phyloP scores from a whole-genome alignment of 164 flowering plant genomes.

The Cinnamomum micranthum region DNA sequence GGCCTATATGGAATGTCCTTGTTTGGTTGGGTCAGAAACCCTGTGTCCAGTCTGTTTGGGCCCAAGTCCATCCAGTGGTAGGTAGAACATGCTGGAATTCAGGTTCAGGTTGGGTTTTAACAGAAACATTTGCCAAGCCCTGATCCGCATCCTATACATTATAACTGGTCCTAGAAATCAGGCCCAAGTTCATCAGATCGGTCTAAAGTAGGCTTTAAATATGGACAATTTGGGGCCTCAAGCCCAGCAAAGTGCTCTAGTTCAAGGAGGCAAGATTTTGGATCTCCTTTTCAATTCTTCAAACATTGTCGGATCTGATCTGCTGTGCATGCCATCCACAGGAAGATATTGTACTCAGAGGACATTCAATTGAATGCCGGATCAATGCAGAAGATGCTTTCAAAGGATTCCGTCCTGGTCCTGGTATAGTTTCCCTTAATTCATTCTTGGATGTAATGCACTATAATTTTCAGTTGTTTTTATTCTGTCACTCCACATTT shows the following conservation, averaged over 20 bases:
- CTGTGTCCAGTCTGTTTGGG: neutral
- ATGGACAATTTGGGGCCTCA: too few species aligned
- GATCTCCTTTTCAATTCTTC: neutral
- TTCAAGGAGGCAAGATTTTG: too few species aligned
- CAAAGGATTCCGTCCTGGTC: slow-evolving; percentile 93
- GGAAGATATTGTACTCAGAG: slow-evolving; percentile 97
- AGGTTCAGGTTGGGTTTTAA: too few species aligned
- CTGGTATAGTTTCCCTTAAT: slow-evolving; percentile 46
- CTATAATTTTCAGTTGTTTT: neutral
- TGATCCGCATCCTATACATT: too few species aligned
- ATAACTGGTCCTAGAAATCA: too few species aligned
- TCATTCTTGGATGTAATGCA: neutral
- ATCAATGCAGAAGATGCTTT: slow-evolving; percentile 99
- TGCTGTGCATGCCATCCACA: slow-evolving; percentile 24
- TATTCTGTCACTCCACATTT: too few species aligned
- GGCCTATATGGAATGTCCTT: neutral
- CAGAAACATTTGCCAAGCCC: too few species aligned
- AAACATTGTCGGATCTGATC: neutral
- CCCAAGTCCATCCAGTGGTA: too few species aligned
- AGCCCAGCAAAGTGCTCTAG: too few species aligned
- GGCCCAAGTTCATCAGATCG: too few species aligned
- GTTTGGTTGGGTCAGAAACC: neutral
- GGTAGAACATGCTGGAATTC: too few species aligned
- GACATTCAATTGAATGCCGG: slow-evolving; percentile 98
- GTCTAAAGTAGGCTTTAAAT: too few species aligned